Evolutionary conservation across 148 eudicot genomes (phyloP).

Genomic region (Beta vulgaris): DNA sequence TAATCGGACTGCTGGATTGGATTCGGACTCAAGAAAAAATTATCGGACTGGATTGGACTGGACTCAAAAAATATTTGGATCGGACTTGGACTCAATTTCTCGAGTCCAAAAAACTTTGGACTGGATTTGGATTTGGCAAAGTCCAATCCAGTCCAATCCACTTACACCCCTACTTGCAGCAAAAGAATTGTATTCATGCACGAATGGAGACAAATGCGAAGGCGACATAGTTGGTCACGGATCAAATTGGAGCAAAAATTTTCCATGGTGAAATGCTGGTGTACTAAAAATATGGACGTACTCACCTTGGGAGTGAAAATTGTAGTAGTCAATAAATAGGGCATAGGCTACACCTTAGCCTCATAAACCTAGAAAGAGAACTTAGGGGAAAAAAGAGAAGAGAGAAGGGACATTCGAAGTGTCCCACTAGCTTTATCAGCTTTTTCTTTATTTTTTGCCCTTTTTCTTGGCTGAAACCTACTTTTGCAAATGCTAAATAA

Average conservation of each 20-base stretch:
- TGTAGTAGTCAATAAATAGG: conserved; percentile 3
- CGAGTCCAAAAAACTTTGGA: too few species aligned
- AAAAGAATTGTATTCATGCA: background rate
- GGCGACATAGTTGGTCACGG: conserved; percentile 25
- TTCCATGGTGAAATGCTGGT: background rate
- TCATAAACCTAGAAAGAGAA: conserved; percentile 14
- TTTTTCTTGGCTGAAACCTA: conserved; percentile 15
- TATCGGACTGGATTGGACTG: too few species aligned
- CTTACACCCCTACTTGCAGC: too few species aligned
- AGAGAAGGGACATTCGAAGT: conserved; percentile 36
- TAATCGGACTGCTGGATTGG: too few species aligned
- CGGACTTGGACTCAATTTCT: too few species aligned
- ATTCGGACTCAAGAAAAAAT: too few species aligned
- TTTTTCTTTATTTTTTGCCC: conserved; percentile 1
- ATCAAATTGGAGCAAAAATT: background rate
- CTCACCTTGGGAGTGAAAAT: background rate
- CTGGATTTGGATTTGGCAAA: too few species aligned
- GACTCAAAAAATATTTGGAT: too few species aligned
- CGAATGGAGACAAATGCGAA: conserved; percentile 16
- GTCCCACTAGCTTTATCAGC: conserved; percentile 45
- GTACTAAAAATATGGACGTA: conserved; percentile 8
- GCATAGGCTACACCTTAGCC: background rate
- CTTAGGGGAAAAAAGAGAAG: background rate
- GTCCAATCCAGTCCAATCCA: too few species aligned
- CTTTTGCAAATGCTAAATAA: conserved; percentile 19